Base-by-base conservation (phyloP, 108 stramenopile genomes). In the Nitzschia sp. region DNA sequence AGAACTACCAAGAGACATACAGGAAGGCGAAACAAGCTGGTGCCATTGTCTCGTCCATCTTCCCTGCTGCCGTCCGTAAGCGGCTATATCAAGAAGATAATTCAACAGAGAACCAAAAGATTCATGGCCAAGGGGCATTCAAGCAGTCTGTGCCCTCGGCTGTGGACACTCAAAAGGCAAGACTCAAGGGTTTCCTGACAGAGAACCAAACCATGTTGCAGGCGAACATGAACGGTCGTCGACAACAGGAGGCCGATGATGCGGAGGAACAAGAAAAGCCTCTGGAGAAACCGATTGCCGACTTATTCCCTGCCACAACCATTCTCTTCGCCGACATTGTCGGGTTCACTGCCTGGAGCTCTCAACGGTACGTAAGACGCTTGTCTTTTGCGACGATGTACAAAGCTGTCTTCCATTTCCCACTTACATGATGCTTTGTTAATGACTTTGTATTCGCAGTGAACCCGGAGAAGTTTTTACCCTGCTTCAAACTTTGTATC, bases 1-100 rank as follows among this genome's bases (percentile, higher is more conserved):
- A 62, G 61, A 62, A 62, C 25, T 56, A 56, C 56, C 54, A 56
- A 43, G 40, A 56, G 24, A 46, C 54, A 19, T 48, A 53, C 53
- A 42, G 43, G 10, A 46, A 57, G 41, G 68, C 44, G 6, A 48
- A 57, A 43, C 57, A 58, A 50, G 56, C 57, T 14, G 68, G 57
- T 48, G 70, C 70, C 48, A 61, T 71, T 17, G 52, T 62, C 25
- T 62, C 61, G 19, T 71, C 61, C 21, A 52, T 71, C 51, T 71
- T 71, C 60, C 60, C 70, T 8, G 48, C 68, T 8, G 57, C 67
- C 21, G 67, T 69, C 11, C 57, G 68, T 37, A 25, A 40, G 26
- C 68, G 68, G 15, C 57, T 69, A 3, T 69, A 69, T 15, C 15
- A 69, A 58, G 68, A 69, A 51, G 57, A 69, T 19, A 48, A 50